Base-by-base conservation (phyloP, 257 asterid genomes). In the Rhazya stricta region DNA sequence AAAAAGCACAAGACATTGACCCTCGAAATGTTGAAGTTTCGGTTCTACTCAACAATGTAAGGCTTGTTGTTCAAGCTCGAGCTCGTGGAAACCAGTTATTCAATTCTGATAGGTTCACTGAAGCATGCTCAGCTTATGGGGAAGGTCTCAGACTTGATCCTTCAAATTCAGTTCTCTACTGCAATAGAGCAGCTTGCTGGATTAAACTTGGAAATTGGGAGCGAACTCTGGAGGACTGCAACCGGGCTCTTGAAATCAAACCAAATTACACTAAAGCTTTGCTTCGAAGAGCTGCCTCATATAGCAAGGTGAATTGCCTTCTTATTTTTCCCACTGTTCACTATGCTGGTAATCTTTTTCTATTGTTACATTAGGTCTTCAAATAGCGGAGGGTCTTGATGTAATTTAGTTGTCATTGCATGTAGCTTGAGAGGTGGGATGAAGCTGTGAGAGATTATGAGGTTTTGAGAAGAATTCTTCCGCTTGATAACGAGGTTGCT, bases 121-220 rank as follows among this genome's bases (percentile, higher is more conserved):
- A 92, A 81, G 99, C 99, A 15, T 92, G 96, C 86, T 80, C 91
- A 18, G 97, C 97, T 25, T 94, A 94, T 58, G 91, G 86, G 36
- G 97, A 94, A 63, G 99, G 99, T 71, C 91, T 94, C 69, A 84
- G 79, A 69, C 77, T 85, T 13, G 97, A 94, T 82, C 90, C 97
- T 66, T 84, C 91, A 25, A 94, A 89, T 78, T 84, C 99, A n/a
- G 89, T 94, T 74, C 90, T 94, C 67, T 94, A 86, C 79, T 92
- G 97, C 89, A 94, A 94, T 72, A 86, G 97, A 86, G 97, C 99
- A 1, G 99, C 99, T 84, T 94, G 99, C 74, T 88, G 95, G 97
- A 88, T 85, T 83, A 94, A 89, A 89, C 95, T 94, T 42, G 90
- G 90, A 50, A 83, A 81, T 66, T 94, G 96, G 96, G 94, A 90